Percentiles rank a stretch among this genome's conserved stretches.
Conservation (phyloP, 1,284 basidiomycete species). For the Heterobasidion irregulare region DNA sequence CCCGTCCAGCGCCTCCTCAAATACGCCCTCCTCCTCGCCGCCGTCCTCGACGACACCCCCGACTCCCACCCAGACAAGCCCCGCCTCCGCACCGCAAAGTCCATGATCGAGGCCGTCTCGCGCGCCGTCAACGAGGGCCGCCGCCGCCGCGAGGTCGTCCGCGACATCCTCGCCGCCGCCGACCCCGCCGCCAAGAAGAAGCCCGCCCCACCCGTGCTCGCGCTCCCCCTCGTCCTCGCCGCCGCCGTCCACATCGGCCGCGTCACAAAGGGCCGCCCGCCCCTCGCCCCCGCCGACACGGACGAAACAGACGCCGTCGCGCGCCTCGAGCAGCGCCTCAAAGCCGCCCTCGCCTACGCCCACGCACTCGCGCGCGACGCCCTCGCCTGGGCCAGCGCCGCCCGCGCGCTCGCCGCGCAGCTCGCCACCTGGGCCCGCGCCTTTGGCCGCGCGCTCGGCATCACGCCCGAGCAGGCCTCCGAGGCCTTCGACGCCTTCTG, state of each 20-base stretch:
- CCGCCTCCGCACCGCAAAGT: slow-evolving; percentile 55
- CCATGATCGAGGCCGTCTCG: slow-evolving; percentile 71
- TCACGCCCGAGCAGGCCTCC: slow-evolving; percentile 34
- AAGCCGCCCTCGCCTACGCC: slow-evolving; percentile 33
- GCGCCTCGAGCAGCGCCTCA: no score
- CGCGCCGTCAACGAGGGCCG: slow-evolving; percentile 83
- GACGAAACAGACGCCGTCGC: no score
- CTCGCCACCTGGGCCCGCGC: slow-evolving; percentile 52
- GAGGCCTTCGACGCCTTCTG: slow-evolving; percentile 75
- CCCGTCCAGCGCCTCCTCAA: slow-evolving; percentile 90
- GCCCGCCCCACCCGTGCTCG: no score
- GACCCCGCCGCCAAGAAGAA: no score
- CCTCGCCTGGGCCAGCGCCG: slow-evolving; percentile 49
- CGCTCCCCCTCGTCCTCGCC: slow-evolving; percentile 35
- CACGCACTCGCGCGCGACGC: slow-evolving; percentile 51
- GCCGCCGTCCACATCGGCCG: slow-evolving; percentile 54
- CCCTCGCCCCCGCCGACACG: background rate
- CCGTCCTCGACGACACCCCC: slow-evolving; percentile 76
- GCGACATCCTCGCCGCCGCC: slow-evolving; percentile 41
- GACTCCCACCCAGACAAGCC: slow-evolving; percentile 70
- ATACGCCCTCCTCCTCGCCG: slow-evolving; percentile 79
- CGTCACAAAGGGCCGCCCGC: background rate
- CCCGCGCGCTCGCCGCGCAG: slow-evolving; percentile 32
- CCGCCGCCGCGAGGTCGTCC: slow-evolving; percentile 79
- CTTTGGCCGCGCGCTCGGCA: slow-evolving; percentile 63